Percentiles rank a stretch among this genome's conserved stretches.
Conservation (phyloP, 2,329 filamentous ascomycete genomes). For the Penicillium digitatum region DNA sequence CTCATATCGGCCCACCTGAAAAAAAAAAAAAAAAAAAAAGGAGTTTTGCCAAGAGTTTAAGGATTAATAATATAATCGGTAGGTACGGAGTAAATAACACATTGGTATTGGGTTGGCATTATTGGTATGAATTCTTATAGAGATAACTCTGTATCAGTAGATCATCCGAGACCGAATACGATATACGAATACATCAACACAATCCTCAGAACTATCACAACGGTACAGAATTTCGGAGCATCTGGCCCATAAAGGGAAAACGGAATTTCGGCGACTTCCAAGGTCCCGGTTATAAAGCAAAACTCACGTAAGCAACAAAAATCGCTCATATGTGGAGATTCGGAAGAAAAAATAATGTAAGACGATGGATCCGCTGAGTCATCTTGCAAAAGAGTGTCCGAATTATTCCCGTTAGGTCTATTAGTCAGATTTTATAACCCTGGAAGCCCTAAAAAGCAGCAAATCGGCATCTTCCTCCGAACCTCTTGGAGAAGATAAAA, state of each 20-base stretch:
- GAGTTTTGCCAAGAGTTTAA: neutral
- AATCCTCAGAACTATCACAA: too few species aligned
- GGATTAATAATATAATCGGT: neutral
- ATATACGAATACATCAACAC: neutral
- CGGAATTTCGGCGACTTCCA: conserved; percentile 21
- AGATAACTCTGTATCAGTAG: neutral
- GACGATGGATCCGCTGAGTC: conserved; percentile 14
- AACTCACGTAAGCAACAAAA: conserved; percentile 11
- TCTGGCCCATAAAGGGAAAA: conserved; percentile 13
- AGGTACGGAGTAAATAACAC: neutral
- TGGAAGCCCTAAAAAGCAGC: neutral
- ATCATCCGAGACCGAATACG: neutral
- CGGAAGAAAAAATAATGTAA: neutral
- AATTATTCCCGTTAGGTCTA: conserved; percentile 6
- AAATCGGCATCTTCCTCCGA: conserved; percentile 14
- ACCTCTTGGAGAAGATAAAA: neutral
- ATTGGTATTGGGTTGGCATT: neutral
- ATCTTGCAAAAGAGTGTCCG: too few species aligned
- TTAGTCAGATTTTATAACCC: neutral
- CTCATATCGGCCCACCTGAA: conserved; percentile 1
- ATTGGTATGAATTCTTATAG: too few species aligned
- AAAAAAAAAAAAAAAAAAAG: neutral
- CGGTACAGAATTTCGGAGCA: neutral
- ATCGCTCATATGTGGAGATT: conserved; percentile 9
- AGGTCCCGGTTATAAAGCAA: neutral